Conservation (phyloP, 2,329 filamentous ascomycete species). For the Hypoxylon sp. region DNA sequence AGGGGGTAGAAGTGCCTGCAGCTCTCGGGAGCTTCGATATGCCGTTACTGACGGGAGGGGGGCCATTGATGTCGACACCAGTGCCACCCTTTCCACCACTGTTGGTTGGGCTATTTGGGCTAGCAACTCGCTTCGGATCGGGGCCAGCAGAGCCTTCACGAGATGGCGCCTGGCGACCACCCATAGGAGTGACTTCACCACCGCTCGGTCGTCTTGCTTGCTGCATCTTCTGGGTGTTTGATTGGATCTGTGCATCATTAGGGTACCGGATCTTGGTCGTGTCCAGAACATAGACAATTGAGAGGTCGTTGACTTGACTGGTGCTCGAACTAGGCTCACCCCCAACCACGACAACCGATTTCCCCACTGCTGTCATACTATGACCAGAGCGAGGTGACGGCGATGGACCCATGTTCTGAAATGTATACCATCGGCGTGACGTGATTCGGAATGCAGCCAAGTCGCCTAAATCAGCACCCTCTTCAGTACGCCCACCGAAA, state of each 20-base stretch:
- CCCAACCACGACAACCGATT: constrained; percentile 91
- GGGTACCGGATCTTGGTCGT: constrained; percentile 98
- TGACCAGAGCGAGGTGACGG: constrained; percentile 95
- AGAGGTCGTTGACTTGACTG: constrained; percentile 85
- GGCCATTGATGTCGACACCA: constrained; percentile 58
- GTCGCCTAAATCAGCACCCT: constrained; percentile 92
- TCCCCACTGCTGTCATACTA: constrained; percentile 96
- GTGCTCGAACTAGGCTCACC: constrained; percentile 94
- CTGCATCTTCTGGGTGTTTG: constrained; percentile 58
- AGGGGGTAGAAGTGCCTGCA: constrained; percentile 59
- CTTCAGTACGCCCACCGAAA: constrained; percentile 95
- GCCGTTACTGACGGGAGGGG: constrained; percentile 54
- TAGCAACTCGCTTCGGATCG: constrained; percentile 64
- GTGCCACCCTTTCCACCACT: constrained; percentile 61
- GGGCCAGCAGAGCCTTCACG: constrained; percentile 69
- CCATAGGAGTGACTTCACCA: constrained; percentile 51
- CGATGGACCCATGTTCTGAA: constrained; percentile 98
- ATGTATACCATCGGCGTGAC: constrained; percentile 96
- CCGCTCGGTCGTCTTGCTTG: constrained; percentile 62
- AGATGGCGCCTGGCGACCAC: constrained; percentile 58
- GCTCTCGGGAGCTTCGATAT: constrained; percentile 60
- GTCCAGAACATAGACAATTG: constrained; percentile 91
- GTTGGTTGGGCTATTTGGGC: constrained; percentile 55
- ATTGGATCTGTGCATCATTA: constrained; percentile 73
- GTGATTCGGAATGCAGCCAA: constrained; percentile 83